Evolutionary conservation across 2,329 filamentous ascomycete genomes (phyloP).

Genomic region (Phyllosticta citriasiana): DNA sequence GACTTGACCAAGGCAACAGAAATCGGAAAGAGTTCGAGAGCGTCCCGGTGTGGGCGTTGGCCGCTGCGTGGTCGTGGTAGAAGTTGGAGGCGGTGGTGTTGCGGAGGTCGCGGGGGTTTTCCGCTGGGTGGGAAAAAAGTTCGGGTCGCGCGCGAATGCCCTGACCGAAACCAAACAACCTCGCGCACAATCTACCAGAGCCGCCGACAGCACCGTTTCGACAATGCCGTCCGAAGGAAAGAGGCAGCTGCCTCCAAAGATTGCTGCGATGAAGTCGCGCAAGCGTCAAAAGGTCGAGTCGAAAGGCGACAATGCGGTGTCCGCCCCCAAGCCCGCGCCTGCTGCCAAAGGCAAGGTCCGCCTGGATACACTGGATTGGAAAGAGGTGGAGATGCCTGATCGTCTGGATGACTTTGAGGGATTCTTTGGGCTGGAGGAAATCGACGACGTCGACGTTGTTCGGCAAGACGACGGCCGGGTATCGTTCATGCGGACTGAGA

Average conservation of each 20-base stretch:
- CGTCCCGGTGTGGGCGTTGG: neutral
- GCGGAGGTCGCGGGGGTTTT: slow-evolving; percentile 11
- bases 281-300: slow-evolving; percentile 28
- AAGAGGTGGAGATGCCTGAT: slow-evolving; percentile 58
- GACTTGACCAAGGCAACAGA: neutral
- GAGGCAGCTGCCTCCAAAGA: slow-evolving; percentile 28
- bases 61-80: neutral
- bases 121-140: slow-evolving; percentile 7
- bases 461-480: slow-evolving; percentile 44
- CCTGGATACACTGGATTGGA: slow-evolving; percentile 50
- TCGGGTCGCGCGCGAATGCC: neutral
- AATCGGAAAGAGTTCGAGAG: neutral
- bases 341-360: slow-evolving; percentile 22
- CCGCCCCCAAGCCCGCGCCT: neutral
- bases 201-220: neutral
- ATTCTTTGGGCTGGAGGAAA: slow-evolving; percentile 84
- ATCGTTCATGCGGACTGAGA: slow-evolving; percentile 24
- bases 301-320: slow-evolving; percentile 12
- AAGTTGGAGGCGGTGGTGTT: neutral
- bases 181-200: neutral
- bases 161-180: neutral
- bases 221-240: slow-evolving; percentile 22
- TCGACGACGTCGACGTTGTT: slow-evolving; percentile 83
- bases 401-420: slow-evolving; percentile 83
- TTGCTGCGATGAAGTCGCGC: slow-evolving; percentile 29